These are phyloP conservation scores for Cavenderia fasciculata DNA, from an alignment of 78 protist species.

Conservation along the genomic window DNA sequence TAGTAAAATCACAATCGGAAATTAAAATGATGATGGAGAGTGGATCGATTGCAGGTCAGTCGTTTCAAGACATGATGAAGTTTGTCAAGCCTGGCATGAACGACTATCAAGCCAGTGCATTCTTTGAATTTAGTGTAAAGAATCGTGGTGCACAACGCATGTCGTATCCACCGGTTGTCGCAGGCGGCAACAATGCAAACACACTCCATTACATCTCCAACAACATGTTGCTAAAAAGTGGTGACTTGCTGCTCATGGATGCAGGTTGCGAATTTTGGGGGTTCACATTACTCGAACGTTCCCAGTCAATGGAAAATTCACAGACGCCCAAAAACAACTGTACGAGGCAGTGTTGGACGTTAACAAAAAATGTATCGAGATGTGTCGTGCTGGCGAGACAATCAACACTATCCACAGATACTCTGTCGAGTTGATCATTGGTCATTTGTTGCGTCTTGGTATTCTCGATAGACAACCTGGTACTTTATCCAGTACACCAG, in stretches of 20 bases:
- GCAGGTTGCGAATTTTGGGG: conserved; percentile 88
- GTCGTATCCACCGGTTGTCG: conserved; percentile 90
- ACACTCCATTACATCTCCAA: conserved; percentile 90
- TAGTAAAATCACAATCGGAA: conserved; percentile 43
- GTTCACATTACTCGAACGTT: conserved; percentile 89
- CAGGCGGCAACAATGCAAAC: conserved; percentile 79
- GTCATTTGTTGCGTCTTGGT: conserved; percentile 30
- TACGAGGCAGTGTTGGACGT: conserved; percentile 89
- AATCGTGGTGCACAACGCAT: conserved; percentile 76
- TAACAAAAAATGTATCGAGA: conserved; percentile 42
- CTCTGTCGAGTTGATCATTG: conserved; percentile 3
- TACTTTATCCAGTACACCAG: too few relatives aligned
- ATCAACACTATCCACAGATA: conserved; percentile 12
- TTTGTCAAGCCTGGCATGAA: conserved; percentile 53
- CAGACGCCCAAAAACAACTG: conserved; percentile 77
- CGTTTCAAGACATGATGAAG: conserved; percentile 64
- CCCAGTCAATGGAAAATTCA: conserved; percentile 87
- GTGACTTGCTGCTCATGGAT: conserved; percentile 87
- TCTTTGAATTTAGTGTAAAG: conserved; percentile 56
- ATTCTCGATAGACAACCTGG: too few relatives aligned
- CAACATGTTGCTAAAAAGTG: conserved; percentile 54
- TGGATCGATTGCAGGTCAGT: conserved; percentile 57
- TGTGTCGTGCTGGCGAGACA: neutral
- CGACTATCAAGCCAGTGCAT: conserved; percentile 76
- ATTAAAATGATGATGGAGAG: conserved; percentile 1